Evolutionary conservation across 176 grass and related monocot genomes (phyloP).

Genomic region (Musa beccarii): DNA sequence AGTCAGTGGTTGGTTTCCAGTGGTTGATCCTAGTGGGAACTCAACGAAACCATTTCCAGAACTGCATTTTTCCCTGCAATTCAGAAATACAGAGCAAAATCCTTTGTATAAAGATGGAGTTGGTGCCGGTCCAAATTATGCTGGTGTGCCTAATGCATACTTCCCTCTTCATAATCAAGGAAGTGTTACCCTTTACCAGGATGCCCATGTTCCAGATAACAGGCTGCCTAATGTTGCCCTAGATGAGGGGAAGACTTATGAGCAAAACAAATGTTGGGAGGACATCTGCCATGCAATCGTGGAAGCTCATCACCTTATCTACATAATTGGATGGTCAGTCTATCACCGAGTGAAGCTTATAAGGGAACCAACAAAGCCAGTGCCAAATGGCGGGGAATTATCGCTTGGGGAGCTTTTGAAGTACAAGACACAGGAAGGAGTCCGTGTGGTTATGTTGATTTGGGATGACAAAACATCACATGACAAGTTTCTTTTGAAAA

Average conservation of each 20-base stretch:
- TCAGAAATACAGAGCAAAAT: slow-evolving; percentile 53
- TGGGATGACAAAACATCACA: slow-evolving; percentile 98
- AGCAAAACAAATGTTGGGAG: slow-evolving; percentile 92
- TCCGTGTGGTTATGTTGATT: slow-evolving; percentile 84
- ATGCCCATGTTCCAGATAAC: slow-evolving; percentile 74
- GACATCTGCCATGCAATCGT: slow-evolving; percentile 85
- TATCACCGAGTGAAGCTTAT: slow-evolving; percentile 68
- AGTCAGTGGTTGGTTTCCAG: slow-evolving; percentile 65
- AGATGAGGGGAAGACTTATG: slow-evolving; percentile 51
- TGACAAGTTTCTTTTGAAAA: slow-evolving; percentile 89
- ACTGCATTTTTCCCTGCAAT: slow-evolving; percentile 61
- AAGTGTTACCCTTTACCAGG: slow-evolving; percentile 70
- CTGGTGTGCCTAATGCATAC: slow-evolving; percentile 81
- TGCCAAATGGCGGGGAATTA: slow-evolving; percentile 40
- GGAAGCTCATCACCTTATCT: slow-evolving; percentile 88
- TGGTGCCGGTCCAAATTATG: slow-evolving; percentile 30
- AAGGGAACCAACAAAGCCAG: slow-evolving; percentile 45
- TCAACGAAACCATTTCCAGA: slow-evolving; percentile 45
- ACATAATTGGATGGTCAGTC: slow-evolving; percentile 82
- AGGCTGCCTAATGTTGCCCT: slow-evolving; percentile 55
- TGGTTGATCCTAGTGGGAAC: slow-evolving; percentile 34
- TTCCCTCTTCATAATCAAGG: slow-evolving; percentile 78
- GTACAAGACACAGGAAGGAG: slow-evolving; percentile 72
- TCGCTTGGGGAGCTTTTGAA: slow-evolving; percentile 73
- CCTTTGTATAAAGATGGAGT: slow-evolving; percentile 55